Conservation (phyloP, 2,329 filamentous ascomycete genomes). For the Colletotrichum sp. region DNA sequence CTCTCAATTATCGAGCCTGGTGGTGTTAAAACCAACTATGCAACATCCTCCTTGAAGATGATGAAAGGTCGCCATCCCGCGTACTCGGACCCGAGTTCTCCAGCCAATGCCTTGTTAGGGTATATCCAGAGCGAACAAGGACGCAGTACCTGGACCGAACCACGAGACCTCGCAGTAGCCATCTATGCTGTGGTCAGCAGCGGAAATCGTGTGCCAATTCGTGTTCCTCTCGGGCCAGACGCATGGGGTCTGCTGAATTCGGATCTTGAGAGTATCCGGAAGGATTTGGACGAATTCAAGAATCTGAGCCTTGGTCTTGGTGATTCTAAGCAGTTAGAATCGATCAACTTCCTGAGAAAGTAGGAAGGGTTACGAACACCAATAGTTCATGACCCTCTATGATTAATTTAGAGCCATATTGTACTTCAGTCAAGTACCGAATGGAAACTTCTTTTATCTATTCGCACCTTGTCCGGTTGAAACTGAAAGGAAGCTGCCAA, state of each 20-base stretch:
- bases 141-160: not conserved
- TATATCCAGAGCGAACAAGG: not conserved
- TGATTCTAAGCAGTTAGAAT: not conserved
- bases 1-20: constrained; percentile 48
- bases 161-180: not conserved
- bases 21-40: constrained; percentile 38
- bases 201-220: not conserved
- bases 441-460: no score
- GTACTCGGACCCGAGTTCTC: not conserved
- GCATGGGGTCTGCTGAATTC: not conserved
- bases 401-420: no score
- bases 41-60: not conserved
- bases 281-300: not conserved
- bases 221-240: not conserved
- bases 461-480: no score
- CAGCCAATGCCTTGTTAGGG: not conserved
- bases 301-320: not conserved
- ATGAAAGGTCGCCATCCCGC: not conserved
- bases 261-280: not conserved
- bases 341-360: accelerated
- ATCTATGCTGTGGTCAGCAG: not conserved
- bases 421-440: no score
- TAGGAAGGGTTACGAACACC: not conserved
- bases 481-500: no score
- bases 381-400: no score